Conservation (phyloP, 179 eudicot genomes). For the Spinacia oleracea region DNA sequence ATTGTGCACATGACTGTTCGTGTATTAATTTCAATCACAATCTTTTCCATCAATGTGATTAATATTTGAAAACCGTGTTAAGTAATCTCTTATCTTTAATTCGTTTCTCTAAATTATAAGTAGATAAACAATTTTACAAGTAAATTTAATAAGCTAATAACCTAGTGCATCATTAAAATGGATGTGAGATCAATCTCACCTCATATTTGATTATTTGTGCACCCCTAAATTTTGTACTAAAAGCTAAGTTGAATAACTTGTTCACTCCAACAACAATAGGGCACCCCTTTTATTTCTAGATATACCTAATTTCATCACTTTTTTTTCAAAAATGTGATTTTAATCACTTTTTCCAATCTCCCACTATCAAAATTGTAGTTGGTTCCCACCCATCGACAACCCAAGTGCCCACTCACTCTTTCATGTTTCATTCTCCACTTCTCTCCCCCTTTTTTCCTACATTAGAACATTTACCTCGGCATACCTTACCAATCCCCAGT, state of each 20-base stretch:
- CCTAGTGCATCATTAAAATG: too few species aligned
- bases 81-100: neutral
- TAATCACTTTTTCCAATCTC: constrained; percentile 17
- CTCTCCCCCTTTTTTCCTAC: constrained; percentile 21
- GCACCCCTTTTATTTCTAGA: neutral
- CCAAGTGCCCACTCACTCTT: constrained; percentile 22
- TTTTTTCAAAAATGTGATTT: neutral
- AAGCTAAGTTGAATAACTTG: constrained; percentile 6
- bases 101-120: neutral
- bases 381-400: constrained; percentile 25
- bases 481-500: constrained; percentile 22
- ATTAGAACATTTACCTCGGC: constrained; percentile 19
- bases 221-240: neutral
- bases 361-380: constrained; percentile 18
- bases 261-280: constrained; percentile 9
- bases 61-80: neutral
- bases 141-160: too few species aligned
- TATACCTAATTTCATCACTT: constrained; percentile 19
- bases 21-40: neutral
- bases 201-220: neutral
- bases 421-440: constrained; percentile 29
- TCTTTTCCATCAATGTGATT: neutral
- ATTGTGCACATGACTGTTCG: neutral
- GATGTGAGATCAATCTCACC: too few species aligned
- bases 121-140: neutral